Evolutionary conservation across 371 early-diverging fungal species (phyloP), one percentile per base, ranked within the genome.

Genomic region (Funneliformis caledonium): DNA sequence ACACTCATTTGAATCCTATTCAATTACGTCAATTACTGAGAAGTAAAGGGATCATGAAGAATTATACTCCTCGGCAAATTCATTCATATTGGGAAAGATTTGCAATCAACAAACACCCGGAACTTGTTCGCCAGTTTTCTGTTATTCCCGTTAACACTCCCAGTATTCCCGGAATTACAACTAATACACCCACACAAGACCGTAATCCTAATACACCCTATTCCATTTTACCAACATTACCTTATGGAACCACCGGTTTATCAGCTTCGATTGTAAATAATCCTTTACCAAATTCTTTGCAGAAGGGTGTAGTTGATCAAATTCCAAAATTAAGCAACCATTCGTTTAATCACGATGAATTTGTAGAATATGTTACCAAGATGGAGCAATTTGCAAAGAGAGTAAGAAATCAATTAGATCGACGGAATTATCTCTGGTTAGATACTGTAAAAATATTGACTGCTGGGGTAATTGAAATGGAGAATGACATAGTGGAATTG

Each of bases 401-500:
- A 50, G 48, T 65, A 14, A 78, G 52, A 50, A 68, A 45, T 78
- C 78, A 78, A 68, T 78, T 78, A 33, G 78, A 78, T 42, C 68
- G 56, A 31, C 61, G 78, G 47, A 78, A 78, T 78, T 78, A 78
- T 47, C 16, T 67, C 22, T 78, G 78, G 78, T 78, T 78, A 31
- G 78, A 78, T 64, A 68, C 78, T n/a, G 78, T 78, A 19, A 78
- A 67, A 56, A 61, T 64, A 43, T n/a, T 78, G 64, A 78, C 78
- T 10, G 68, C 52, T 16, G 67, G 78, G 16, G 68, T 78, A 33
- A 78, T 78, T 50, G 68, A 78, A 48, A 78, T 78, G 78, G 78
- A 78, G 37, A 78, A 78, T 68, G 78, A 78, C 50, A 78, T 78
- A 8, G 67, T 48, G 14, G 78, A 78, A 78, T 78, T 78, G 52